A percentile compares a stretch with the other conserved stretches of the same genome.
phyloP scores from a whole-genome alignment of 2,329 filamentous ascomycete species.

The Fusarium xylarioides region DNA sequence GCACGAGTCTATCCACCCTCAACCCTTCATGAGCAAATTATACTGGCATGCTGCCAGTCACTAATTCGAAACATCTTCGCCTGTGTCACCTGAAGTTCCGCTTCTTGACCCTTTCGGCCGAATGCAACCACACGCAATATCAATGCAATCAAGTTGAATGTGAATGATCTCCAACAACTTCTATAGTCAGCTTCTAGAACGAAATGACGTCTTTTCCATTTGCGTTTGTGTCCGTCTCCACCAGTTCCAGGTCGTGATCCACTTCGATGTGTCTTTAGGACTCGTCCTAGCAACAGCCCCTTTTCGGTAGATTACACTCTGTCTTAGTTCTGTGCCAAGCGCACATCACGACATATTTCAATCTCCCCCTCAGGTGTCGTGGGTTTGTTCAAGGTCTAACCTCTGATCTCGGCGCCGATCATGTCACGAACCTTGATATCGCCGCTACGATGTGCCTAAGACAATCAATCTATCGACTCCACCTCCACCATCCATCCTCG shows the following conservation, averaged over 20 bases:
- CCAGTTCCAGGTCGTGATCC: slow-evolving; percentile 7
- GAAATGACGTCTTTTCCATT: slow-evolving; percentile 33
- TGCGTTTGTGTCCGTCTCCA: slow-evolving; percentile 17
- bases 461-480: slow-evolving; percentile 12
- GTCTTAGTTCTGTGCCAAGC: slow-evolving; percentile 35
- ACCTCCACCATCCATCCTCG: slow-evolving; percentile 26
- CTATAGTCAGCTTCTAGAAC: slow-evolving; percentile 39
- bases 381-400: slow-evolving; percentile 14
- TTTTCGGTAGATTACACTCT: slow-evolving; percentile 39
- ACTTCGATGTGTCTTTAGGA: slow-evolving; percentile 8
- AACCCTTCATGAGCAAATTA: neutral
- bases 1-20: neutral
- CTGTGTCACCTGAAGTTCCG: neutral
- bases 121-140: slow-evolving; percentile 1
- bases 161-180: neutral
- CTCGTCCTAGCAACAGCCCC: slow-evolving; percentile 28
- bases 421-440: slow-evolving; percentile 32
- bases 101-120: neutral
- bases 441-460: slow-evolving; percentile 22
- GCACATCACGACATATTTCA: slow-evolving; percentile 29
- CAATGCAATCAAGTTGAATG: neutral
- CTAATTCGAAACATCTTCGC: neutral
- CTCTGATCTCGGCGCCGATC: slow-evolving; percentile 36
- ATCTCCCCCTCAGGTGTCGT: slow-evolving; percentile 25
- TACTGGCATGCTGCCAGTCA: neutral